Evolutionary conservation across 1,284 basidiomycete species (phyloP).

Genomic region (Sanguinoderma infundibulare): DNA sequence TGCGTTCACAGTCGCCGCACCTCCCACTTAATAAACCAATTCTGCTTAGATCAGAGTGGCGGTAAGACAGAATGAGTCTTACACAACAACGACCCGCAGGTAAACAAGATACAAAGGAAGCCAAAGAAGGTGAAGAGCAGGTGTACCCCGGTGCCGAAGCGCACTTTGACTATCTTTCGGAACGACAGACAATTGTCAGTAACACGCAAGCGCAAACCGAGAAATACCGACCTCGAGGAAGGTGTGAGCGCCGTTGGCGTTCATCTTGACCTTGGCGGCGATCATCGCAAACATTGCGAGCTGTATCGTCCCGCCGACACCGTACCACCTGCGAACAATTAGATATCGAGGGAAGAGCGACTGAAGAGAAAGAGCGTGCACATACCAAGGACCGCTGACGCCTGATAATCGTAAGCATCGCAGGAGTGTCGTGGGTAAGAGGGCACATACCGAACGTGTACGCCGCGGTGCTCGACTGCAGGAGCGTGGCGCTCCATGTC

Average conservation of each 20-base stretch:
- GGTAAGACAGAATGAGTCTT: constrained; percentile 41
- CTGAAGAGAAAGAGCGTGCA: too few relatives aligned
- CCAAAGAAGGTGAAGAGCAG: constrained; percentile 80
- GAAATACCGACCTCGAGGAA: constrained; percentile 49
- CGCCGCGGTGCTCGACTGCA: constrained; percentile 60
- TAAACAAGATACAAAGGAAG: constrained; percentile 79
- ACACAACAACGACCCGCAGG: constrained; percentile 61
- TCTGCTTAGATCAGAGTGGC: constrained; percentile 35
- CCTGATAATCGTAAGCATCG: constrained; percentile 29
- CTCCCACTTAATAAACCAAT: constrained; percentile 51
- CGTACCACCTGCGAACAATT: constrained; percentile 47
- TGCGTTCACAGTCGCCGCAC: constrained; percentile 77
- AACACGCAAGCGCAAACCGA: background rate
- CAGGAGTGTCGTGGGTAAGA: constrained; percentile 4
- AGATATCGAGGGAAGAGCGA: background rate
- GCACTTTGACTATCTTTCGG: constrained; percentile 61
- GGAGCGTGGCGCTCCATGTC: constrained; percentile 64
- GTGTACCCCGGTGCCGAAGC: constrained; percentile 81
- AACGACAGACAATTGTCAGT: background rate
- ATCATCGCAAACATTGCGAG: constrained; percentile 75
- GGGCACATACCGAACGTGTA: constrained; percentile 50
- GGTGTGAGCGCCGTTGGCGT: constrained; percentile 63
- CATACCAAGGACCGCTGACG: constrained; percentile 53
- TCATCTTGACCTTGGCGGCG: constrained; percentile 76
- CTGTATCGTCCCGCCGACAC: constrained; percentile 70